Conservation (phyloP, 2,329 filamentous ascomycete genomes). For the Claviceps quebecensis region DNA sequence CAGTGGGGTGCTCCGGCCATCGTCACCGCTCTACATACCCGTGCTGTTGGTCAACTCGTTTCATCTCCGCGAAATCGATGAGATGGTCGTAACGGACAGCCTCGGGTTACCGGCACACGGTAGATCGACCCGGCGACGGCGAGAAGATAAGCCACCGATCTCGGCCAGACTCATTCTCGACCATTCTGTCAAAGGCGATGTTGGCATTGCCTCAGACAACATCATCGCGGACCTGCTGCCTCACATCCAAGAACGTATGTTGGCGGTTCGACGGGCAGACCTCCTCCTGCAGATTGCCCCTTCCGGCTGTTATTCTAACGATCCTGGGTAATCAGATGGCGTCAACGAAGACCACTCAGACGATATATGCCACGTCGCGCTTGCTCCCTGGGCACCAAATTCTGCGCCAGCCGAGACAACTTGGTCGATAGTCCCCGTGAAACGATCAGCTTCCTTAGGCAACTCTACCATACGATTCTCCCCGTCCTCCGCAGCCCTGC, state of each 20-base stretch:
- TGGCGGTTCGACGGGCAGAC: neutral
- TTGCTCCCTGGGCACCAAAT: conserved; percentile 58
- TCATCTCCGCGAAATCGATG: neutral
- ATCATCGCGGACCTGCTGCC: conserved; percentile 73
- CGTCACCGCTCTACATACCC: neutral
- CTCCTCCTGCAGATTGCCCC: neutral
- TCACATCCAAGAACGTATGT: conserved; percentile 38
- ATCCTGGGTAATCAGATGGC: conserved; percentile 8
- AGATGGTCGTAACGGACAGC: conserved; percentile 18
- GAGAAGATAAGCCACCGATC: conserved; percentile 59
- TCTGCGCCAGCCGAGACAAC: conserved; percentile 44
- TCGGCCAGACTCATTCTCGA: conserved; percentile 73
- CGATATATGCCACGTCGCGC: conserved; percentile 49
- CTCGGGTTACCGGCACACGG: conserved; percentile 14
- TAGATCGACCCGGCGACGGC: conserved; percentile 37
- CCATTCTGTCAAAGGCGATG: conserved; percentile 70
- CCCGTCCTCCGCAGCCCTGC: conserved; percentile 55
- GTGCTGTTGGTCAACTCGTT: neutral
- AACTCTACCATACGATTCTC: conserved; percentile 71
- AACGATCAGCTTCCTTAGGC: conserved; percentile 48
- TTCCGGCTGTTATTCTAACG: neutral
- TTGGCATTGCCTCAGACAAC: conserved; percentile 76
- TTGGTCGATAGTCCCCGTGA: conserved; percentile 79
- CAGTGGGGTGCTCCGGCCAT: neutral
- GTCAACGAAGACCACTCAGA: conserved; percentile 21